A percentile compares a stretch with the other conserved stretches of the same genome.
phyloP scores from a whole-genome alignment of 2,329 filamentous ascomycete genomes.

The Microcera coccophila region DNA sequence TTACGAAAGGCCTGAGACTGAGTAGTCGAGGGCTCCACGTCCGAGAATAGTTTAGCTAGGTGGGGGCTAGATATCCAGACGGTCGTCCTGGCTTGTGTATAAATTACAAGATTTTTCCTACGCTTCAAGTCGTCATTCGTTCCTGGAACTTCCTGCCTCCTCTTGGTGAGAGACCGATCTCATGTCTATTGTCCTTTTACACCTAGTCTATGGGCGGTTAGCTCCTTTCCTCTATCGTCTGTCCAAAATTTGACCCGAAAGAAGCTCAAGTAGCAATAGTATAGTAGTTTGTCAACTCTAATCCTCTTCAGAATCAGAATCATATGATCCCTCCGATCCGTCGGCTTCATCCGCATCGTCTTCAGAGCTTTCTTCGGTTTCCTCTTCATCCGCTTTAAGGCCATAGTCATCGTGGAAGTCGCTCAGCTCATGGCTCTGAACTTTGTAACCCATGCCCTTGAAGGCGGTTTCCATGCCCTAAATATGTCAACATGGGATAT shows the following conservation, averaged over 20 bases:
- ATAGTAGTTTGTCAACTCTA: slow-evolving; percentile 10
- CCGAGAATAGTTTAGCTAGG: no score
- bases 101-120: slow-evolving; percentile 15
- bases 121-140: slow-evolving; percentile 12
- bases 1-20: no score
- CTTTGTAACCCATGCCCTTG: slow-evolving; percentile 71
- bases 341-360: slow-evolving; percentile 37
- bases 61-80: no score
- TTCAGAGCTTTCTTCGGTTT: slow-evolving; percentile 50
- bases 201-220: background rate
- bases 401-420: slow-evolving; percentile 91
- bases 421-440: slow-evolving; percentile 67
- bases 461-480: slow-evolving; percentile 75
- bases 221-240: background rate
- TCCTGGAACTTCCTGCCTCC: slow-evolving; percentile 11
- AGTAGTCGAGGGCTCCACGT: no score
- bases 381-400: slow-evolving; percentile 62
- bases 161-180: background rate
- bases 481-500: slow-evolving; percentile 12
- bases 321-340: slow-evolving; percentile 30
- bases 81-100: slow-evolving; percentile 13
- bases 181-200: background rate
- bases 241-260: no score
- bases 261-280: background rate
- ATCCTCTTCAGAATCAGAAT: slow-evolving; percentile 28